Conservation (phyloP, 2,329 filamentous ascomycete species). For the Penicillium janthinellum region DNA sequence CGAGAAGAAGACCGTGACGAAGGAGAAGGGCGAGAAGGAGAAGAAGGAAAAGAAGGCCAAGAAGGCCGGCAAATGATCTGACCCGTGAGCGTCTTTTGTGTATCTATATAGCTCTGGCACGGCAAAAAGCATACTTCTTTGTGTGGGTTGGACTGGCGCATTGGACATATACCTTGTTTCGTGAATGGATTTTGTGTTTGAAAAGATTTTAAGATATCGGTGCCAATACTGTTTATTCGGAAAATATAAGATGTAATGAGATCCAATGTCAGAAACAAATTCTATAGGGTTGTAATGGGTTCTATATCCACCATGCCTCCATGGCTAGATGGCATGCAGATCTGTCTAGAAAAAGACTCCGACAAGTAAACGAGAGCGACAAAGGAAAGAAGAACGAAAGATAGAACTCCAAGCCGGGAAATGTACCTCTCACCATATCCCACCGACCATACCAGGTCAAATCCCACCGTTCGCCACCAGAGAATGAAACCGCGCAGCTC, state of each 20-base stretch:
- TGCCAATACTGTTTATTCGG: too few species aligned
- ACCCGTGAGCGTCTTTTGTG: slow-evolving; percentile 18
- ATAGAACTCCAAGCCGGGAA: not conserved
- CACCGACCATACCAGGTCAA: not conserved
- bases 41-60: slow-evolving; percentile 32
- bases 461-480: slow-evolving; percentile 8
- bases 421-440: slow-evolving; percentile 3
- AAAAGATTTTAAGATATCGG: not conserved
- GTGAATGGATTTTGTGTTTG: slow-evolving; percentile 15
- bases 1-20: slow-evolving; percentile 18
- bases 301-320: not conserved
- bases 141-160: slow-evolving; percentile 26
- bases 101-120: slow-evolving; percentile 28
- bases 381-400: not conserved
- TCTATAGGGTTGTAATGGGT: not conserved
- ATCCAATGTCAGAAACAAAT: not conserved
- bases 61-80: slow-evolving; percentile 34
- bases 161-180: slow-evolving; percentile 31
- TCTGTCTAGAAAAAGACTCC: slow-evolving; percentile 9
- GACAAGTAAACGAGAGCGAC: not conserved
- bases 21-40: slow-evolving; percentile 21
- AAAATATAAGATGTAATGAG: too few species aligned
- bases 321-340: slow-evolving; percentile 1
- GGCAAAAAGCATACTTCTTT: slow-evolving; percentile 29
- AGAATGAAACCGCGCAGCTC: not conserved